Conservation (phyloP, 164 flowering plant species). For the Berberis thunbergii region DNA sequence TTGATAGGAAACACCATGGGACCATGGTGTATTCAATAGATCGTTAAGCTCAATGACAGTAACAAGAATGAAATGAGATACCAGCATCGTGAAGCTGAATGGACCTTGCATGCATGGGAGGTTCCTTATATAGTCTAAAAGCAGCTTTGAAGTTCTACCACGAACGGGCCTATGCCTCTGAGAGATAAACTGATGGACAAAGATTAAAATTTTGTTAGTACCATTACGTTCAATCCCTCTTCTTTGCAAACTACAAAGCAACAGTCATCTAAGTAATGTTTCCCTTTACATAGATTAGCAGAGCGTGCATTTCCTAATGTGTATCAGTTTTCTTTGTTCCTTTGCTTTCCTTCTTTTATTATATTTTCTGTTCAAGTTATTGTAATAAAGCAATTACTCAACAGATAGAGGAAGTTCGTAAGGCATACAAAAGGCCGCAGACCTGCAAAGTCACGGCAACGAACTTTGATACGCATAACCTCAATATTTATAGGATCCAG, state of each 20-base stretch:
- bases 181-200: slow-evolving; percentile 55
- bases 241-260: too few species aligned
- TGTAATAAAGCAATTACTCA: not conserved
- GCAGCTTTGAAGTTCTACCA: slow-evolving; percentile 53
- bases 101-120: slow-evolving; percentile 73
- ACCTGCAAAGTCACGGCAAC: slow-evolving; percentile 67
- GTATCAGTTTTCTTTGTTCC: too few species aligned
- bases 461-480: slow-evolving; percentile 62
- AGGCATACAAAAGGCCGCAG: not conserved
- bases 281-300: too few species aligned
- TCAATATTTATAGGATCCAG: slow-evolving; percentile 44
- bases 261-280: too few species aligned
- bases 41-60: slow-evolving; percentile 1
- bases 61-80: slow-evolving; percentile 7
- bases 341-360: too few species aligned
- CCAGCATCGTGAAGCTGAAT: slow-evolving; percentile 12
- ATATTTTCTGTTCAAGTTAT: too few species aligned
- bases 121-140: slow-evolving; percentile 54
- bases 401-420: not conserved
- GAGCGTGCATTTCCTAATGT: too few species aligned
- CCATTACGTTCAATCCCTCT: too few species aligned
- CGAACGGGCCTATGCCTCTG: slow-evolving; percentile 81
- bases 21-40: not conserved
- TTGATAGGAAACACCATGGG: too few species aligned
- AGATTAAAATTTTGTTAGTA: slow-evolving; percentile 9